Evolutionary conservation across 106 monocot genomes (phyloP), one percentile per base, ranked within the genome.

Genomic region (Dioscorea alata): DNA sequence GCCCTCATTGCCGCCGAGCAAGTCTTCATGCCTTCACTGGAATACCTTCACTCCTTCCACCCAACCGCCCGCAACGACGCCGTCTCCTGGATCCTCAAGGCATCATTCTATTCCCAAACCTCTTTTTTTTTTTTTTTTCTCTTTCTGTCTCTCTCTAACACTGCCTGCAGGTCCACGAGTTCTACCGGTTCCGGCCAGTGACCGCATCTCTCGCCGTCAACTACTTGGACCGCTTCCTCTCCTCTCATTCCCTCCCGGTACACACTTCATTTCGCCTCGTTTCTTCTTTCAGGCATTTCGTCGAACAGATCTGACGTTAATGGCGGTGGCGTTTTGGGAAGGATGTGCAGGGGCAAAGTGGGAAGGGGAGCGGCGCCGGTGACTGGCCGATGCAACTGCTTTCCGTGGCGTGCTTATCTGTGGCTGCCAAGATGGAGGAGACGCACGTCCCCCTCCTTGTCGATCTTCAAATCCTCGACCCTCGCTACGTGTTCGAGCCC

Each of bases 391-490:
- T 81, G 82, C 86, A 90, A 78, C 84, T 94, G 49, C 73, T 90
- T 24, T 68, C 93, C 16, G 93, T 87, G 68, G 86, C 93, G 52
- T 90, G 93, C 74, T 60, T 94, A 35, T 84, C 89, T 19, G 74
- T 94, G 57, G 93, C 93, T 24, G 86, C 93, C 56, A 94, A 94
- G 78, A 84, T 94, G 86, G 89, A 89, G 69, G 93, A 94, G 78
- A 84, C 86, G 33, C 70, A 77, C 34, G 86, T 84, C 14, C 89
- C 93, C 6, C 59, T 78, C 22, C 64, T 87, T 28, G 64, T 80
- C 15, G 89, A 86, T 50, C 74, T 90, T 18, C 89, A 89, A 74
- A 32, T 77, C 28, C 50, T 69, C 33, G 82, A 71, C 6, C 81
- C 86, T 13, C 64, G 56, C 3, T 85, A 63, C 71, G 72, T 84